A percentile compares a stretch with the other conserved stretches of the same genome.
phyloP scores from a whole-genome alignment of 345 rosid genomes.

The Rhodamnia rubescens region DNA sequence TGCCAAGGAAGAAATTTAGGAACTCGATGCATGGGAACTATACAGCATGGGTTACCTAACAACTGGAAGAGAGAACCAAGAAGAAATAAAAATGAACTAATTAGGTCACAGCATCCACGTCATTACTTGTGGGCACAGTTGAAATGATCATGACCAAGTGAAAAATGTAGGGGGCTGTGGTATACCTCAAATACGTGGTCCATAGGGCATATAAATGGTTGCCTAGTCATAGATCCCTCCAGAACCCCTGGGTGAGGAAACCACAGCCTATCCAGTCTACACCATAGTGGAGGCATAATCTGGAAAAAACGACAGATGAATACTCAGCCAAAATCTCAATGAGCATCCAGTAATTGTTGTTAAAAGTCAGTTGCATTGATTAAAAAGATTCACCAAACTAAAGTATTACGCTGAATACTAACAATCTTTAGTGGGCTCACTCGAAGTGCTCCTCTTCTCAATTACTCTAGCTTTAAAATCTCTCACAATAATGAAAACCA shows the following conservation, averaged over 20 bases:
- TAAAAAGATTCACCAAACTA: not conserved
- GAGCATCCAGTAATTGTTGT: not conserved
- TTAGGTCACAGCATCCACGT: not conserved
- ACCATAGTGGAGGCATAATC: slow-evolving; percentile 99
- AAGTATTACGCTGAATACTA: not conserved
- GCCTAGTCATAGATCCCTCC: slow-evolving; percentile 81
- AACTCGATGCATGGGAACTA: not conserved
- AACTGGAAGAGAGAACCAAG: not conserved
- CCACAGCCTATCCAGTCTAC: slow-evolving; percentile 98
- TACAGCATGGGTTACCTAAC: not conserved
- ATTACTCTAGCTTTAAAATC: not conserved
- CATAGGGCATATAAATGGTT: slow-evolving; percentile 92
- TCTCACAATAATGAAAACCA: not conserved
- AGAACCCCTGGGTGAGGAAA: slow-evolving; percentile 94
- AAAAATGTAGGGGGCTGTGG: not conserved
- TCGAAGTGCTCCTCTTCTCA: not conserved
- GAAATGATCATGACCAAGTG: not conserved
- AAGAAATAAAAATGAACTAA: not conserved
- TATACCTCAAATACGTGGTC: slow-evolving; percentile 97
- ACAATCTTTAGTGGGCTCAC: not conserved
- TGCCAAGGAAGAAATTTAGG: not conserved
- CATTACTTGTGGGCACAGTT: not conserved
- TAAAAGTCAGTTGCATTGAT: not conserved
- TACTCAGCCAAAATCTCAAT: slow-evolving; percentile 2
- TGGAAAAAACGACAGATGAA: slow-evolving; percentile 16